These are phyloP conservation scores for Oxalis stricta DNA, from an alignment of 441 rosid genomes.

Conservation along the genomic window DNA sequence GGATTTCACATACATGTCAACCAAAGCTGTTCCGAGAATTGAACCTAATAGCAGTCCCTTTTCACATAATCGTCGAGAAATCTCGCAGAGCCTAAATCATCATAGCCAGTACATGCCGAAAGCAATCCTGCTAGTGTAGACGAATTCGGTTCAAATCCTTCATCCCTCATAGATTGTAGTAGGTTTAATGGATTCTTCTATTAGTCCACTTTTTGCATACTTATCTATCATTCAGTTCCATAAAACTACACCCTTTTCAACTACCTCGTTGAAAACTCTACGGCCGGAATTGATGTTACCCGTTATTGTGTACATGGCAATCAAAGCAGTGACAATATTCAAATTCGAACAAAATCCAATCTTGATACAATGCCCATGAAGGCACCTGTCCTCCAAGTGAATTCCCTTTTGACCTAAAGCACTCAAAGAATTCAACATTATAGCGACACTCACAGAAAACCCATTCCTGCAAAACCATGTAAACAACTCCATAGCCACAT, in stretches of 20 bases:
- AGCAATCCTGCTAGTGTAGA: slow-evolving; percentile 40
- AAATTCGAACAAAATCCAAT: slow-evolving; percentile 23
- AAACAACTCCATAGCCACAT: slow-evolving; percentile 19
- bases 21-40: slow-evolving; percentile 40
- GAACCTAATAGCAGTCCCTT: slow-evolving; percentile 29
- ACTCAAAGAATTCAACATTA: slow-evolving; percentile 28
- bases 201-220: slow-evolving; percentile 38
- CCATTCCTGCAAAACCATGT: slow-evolving; percentile 17
- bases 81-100: slow-evolving; percentile 22
- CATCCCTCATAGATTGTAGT: slow-evolving; percentile 35
- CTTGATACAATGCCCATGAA: slow-evolving; percentile 39
- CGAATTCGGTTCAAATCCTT: slow-evolving; percentile 30
- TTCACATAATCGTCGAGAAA: slow-evolving; percentile 23
- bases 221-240: slow-evolving; percentile 63
- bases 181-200: slow-evolving; percentile 35
- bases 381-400: slow-evolving; percentile 21
- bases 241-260: slow-evolving; percentile 28
- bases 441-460: slow-evolving; percentile 18
- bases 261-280: slow-evolving; percentile 26
- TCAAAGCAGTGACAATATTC: slow-evolving; percentile 36
- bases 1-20: slow-evolving; percentile 51
- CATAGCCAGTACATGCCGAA: slow-evolving; percentile 34
- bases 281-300: slow-evolving; percentile 28
- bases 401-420: slow-evolving; percentile 26
- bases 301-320: slow-evolving; percentile 34